A percentile compares a stretch with the other conserved stretches of the same genome.
Conservation (phyloP, 1,139 yeast species). For the Kodamaea fungicola region DNA sequence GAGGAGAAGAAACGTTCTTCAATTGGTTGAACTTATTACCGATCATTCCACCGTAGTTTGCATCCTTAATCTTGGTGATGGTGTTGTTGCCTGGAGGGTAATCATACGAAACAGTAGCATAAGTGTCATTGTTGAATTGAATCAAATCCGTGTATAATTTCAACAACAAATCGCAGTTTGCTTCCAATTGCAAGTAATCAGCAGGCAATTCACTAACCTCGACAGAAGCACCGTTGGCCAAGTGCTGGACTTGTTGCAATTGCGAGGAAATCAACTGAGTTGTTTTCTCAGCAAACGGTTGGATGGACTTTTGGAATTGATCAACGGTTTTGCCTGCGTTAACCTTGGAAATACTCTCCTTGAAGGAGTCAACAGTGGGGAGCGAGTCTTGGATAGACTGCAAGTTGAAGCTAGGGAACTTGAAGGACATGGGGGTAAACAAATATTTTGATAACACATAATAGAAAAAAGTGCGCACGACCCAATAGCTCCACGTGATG, state of each 20-base stretch:
- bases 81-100: conserved; percentile 66
- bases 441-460: too few species aligned
- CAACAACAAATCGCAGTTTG: conserved; percentile 60
- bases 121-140: conserved; percentile 55
- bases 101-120: conserved; percentile 64
- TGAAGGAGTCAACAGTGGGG: conserved; percentile 38
- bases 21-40: conserved; percentile 55
- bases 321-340: conserved; percentile 39
- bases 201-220: conserved; percentile 66
- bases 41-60: conserved; percentile 58
- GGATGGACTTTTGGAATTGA: conserved; percentile 39
- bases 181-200: conserved; percentile 65
- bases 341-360: conserved; percentile 38
- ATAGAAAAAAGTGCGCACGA: neutral
- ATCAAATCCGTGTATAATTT: conserved; percentile 58
- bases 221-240: conserved; percentile 31
- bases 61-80: conserved; percentile 45
- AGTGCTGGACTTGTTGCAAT: conserved; percentile 43
- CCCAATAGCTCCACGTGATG: neutral
- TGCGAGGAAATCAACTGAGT: conserved; percentile 36
- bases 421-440: conserved; percentile 41
- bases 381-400: conserved; percentile 47
- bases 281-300: conserved; percentile 44
- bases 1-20: conserved; percentile 59
- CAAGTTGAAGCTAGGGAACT: conserved; percentile 45